Percentiles rank a stretch among this genome's conserved stretches.
These are phyloP conservation scores for Termitomyces sp. DNA, from an alignment of 768 basidiomycete species.

Conservation along the genomic window DNA sequence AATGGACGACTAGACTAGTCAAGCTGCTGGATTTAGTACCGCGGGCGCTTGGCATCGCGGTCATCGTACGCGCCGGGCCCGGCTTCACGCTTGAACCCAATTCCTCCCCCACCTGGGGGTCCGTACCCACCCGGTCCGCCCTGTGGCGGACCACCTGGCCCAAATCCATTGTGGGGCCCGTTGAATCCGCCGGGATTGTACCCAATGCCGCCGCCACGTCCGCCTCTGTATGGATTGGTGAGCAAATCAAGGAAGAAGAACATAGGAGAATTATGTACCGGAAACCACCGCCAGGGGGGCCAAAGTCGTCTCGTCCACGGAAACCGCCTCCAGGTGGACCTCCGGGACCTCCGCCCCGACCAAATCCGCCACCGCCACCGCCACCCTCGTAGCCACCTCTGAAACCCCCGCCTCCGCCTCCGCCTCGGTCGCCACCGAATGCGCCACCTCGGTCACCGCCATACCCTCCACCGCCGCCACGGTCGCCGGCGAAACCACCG, in stretches of 20 bases:
- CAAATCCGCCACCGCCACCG: slow-evolving; percentile 30
- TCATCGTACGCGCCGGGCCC: slow-evolving; percentile 77
- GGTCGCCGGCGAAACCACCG: slow-evolving; percentile 28
- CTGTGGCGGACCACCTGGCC: slow-evolving; percentile 18
- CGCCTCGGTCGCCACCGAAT: slow-evolving; percentile 30
- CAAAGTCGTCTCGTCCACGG: slow-evolving; percentile 25
- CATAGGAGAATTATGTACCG: slow-evolving; percentile 30
- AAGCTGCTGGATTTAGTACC: slow-evolving; percentile 49
- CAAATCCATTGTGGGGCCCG: slow-evolving; percentile 47
- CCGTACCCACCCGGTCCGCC: slow-evolving; percentile 33
- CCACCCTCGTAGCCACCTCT: slow-evolving; percentile 34
- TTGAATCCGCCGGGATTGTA: slow-evolving; percentile 57
- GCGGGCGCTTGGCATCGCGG: slow-evolving; percentile 75
- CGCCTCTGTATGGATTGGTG: slow-evolving; percentile 36
- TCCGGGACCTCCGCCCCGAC: slow-evolving; percentile 26
- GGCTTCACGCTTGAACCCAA: slow-evolving; percentile 69
- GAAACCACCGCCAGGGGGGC: slow-evolving; percentile 38
- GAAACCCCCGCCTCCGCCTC: slow-evolving; percentile 30
- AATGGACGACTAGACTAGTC: not conserved
- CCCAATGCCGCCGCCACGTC: slow-evolving; percentile 71
- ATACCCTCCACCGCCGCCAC: slow-evolving; percentile 33
- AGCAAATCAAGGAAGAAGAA: not conserved
- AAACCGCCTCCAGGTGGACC: slow-evolving; percentile 31
- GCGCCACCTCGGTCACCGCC: slow-evolving; percentile 38
- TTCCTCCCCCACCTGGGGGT: slow-evolving; percentile 40